Percentiles rank a stretch among this genome's conserved stretches.
phyloP scores from a whole-genome alignment of 306 rosid species.

The Dalbergia cultrata region DNA sequence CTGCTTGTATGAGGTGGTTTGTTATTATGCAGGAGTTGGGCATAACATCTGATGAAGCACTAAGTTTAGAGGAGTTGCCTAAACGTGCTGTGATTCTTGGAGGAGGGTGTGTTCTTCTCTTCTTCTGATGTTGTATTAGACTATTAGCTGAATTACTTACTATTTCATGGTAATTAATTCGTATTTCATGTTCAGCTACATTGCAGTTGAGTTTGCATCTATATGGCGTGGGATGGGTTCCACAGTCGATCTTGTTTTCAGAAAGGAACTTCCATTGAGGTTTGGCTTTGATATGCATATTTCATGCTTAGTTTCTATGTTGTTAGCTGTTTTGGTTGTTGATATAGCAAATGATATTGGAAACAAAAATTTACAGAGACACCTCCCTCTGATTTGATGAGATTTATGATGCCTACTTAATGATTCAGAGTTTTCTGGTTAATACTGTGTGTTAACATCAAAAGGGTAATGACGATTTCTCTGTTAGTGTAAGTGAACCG shows the following conservation, averaged over 20 bases:
- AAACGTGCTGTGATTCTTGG: constrained; percentile 89
- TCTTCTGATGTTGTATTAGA: constrained; percentile 29
- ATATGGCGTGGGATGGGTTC: constrained; percentile 98
- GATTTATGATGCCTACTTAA: not conserved
- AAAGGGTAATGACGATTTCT: no score
- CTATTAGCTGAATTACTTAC: constrained; percentile 29
- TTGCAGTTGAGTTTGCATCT: constrained; percentile 95
- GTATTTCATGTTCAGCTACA: constrained; percentile 68
- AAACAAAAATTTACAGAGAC: not conserved
- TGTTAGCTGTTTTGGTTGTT: constrained; percentile 21
- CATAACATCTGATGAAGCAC: constrained; percentile 96
- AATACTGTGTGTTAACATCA: no score
- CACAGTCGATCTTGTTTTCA: constrained; percentile 76
- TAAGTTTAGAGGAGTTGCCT: constrained; percentile 93
- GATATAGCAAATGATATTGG: not conserved
- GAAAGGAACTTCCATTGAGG: constrained; percentile 96
- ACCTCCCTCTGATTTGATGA: not conserved
- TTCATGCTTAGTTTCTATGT: constrained; percentile 10
- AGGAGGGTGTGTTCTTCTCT: constrained; percentile 76
- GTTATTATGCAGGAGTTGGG: constrained; percentile 73
- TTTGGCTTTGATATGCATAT: constrained; percentile 42
- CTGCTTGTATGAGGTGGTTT: not conserved
- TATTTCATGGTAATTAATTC: constrained; percentile 31
- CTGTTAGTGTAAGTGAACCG: no score
- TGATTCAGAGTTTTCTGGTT: not conserved